Evolutionary conservation across 495 filamentous ascomycete genomes (phyloP).

Genomic region (Hypoxylon lienhwacheense): DNA sequence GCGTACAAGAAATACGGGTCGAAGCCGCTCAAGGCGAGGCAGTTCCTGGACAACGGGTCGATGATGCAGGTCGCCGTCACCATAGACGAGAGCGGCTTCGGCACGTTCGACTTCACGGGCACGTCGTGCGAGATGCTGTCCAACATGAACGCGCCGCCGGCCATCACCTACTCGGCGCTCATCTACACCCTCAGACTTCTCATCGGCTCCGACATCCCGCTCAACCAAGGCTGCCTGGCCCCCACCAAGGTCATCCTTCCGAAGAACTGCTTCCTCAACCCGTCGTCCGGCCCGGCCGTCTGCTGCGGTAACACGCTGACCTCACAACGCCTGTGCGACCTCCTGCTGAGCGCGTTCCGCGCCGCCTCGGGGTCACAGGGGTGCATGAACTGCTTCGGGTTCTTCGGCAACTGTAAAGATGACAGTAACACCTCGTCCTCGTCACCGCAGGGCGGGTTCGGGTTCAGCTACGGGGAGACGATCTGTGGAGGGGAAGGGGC

Average conservation of each 20-base stretch:
- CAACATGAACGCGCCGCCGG: conserved; percentile 93
- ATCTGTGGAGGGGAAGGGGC: conserved; percentile 93
- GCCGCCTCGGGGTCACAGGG: conserved; percentile 89
- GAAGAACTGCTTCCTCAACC: conserved; percentile 69
- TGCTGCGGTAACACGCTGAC: conserved; percentile 90
- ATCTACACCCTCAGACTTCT: conserved; percentile 94
- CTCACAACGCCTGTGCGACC: conserved; percentile 85
- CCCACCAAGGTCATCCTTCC: conserved; percentile 86
- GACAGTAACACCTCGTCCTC: too few species aligned
- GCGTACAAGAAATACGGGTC: conserved; percentile 75
- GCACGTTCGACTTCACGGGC: conserved; percentile 57
- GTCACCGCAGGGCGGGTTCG: conserved; percentile 58
- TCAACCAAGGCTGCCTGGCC: conserved; percentile 95
- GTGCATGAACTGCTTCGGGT: conserved; percentile 71
- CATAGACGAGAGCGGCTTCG: conserved; percentile 26
- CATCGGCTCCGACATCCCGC: conserved; percentile 88
- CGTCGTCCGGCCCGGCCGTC: conserved; percentile 54
- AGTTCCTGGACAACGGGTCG: conserved; percentile 83
- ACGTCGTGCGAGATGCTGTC: conserved; percentile 92
- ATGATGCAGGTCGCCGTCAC: conserved; percentile 28
- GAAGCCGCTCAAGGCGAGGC: conserved; percentile 62
- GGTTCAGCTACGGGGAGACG: conserved; percentile 98
- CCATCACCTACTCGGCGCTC: conserved; percentile 91
- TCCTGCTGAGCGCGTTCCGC: conserved; percentile 84
- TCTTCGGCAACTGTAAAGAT: conserved; percentile 64